These are phyloP conservation scores for Arabis alpina DNA, from an alignment of 345 rosid genomes.

Conservation along the genomic window DNA sequence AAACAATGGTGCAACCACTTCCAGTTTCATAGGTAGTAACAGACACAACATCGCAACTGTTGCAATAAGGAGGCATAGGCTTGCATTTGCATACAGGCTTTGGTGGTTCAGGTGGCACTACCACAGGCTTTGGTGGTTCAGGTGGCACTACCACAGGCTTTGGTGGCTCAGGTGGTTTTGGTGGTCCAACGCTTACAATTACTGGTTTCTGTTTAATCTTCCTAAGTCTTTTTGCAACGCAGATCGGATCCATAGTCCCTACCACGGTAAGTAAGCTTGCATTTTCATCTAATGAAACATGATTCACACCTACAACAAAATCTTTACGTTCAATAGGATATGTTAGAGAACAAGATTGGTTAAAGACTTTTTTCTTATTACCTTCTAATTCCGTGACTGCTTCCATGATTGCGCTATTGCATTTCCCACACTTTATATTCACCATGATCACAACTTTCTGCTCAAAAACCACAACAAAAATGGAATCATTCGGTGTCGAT, in stretches of 20 bases:
- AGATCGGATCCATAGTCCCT: conserved; percentile 46
- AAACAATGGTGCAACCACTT: conserved; percentile 44
- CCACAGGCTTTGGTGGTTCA: conserved; percentile 2
- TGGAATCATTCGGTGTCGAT: background rate
- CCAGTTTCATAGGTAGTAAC: conserved; percentile 43
- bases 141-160: background rate
- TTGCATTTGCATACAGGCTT: conserved; percentile 35
- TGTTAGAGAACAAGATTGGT: background rate
- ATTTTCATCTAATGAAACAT: conserved; percentile 33
- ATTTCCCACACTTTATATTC: conserved; percentile 41
- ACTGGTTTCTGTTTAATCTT: conserved; percentile 47
- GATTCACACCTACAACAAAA: conserved; percentile 40
- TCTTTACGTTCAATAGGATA: conserved; percentile 7
- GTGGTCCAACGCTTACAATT: conserved; percentile 43
- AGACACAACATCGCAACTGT: conserved; percentile 41
- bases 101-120: conserved; percentile 15
- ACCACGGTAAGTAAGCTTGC: conserved; percentile 41
- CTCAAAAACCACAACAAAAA: conserved; percentile 16
- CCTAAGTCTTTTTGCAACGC: conserved; percentile 32
- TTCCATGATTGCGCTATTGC: conserved; percentile 40
- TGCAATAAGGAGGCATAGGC: conserved; percentile 30
- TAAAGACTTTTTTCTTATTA: background rate
- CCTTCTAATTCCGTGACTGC: conserved; percentile 44
- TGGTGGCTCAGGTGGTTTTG: conserved; percentile 35
- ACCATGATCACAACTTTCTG: conserved; percentile 41